Evolutionary conservation across 2,329 filamentous ascomycete species (phyloP).

Genomic region (Geosmithia putterillii): DNA sequence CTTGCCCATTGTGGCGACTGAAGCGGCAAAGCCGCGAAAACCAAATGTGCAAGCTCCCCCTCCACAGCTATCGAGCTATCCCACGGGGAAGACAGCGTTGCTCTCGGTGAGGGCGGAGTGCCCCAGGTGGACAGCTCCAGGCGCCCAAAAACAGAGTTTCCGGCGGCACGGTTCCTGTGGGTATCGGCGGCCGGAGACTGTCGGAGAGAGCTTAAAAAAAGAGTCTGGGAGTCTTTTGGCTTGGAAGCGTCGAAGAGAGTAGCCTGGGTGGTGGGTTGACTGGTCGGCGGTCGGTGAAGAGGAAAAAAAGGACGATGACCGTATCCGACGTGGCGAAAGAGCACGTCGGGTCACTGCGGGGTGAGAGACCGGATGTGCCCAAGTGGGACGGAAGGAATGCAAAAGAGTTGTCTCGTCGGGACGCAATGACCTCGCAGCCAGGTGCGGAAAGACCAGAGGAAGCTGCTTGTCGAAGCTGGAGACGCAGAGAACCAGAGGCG

Average conservation of each 20-base stretch:
- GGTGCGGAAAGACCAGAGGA: background rate
- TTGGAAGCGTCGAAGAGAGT: no score
- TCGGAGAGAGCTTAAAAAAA: background rate
- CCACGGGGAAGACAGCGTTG: conserved; percentile 26
- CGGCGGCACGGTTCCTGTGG: background rate
- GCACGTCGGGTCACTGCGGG: background rate
- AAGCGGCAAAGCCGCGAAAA: conserved; percentile 46
- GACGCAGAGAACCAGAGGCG: conserved; percentile 1
- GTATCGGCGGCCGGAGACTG: background rate
- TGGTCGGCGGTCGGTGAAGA: background rate
- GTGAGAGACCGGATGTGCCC: background rate
- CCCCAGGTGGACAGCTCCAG: conserved; percentile 18
- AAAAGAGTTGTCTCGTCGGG: background rate
- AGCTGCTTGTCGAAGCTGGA: background rate
- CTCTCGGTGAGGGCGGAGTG: conserved; percentile 14
- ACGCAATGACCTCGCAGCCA: background rate
- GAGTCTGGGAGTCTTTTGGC: no score
- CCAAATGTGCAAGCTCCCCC: conserved; percentile 35
- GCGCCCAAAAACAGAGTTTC: background rate
- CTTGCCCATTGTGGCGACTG: conserved; percentile 50
- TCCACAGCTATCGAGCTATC: conserved; percentile 36
- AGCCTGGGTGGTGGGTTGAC: no score
- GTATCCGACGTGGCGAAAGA: background rate
- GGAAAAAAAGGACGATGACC: background rate
- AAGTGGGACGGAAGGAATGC: background rate